Evolutionary conservation across 345 rosid species (phyloP).

Genomic region (Eucalyptus marginata): DNA sequence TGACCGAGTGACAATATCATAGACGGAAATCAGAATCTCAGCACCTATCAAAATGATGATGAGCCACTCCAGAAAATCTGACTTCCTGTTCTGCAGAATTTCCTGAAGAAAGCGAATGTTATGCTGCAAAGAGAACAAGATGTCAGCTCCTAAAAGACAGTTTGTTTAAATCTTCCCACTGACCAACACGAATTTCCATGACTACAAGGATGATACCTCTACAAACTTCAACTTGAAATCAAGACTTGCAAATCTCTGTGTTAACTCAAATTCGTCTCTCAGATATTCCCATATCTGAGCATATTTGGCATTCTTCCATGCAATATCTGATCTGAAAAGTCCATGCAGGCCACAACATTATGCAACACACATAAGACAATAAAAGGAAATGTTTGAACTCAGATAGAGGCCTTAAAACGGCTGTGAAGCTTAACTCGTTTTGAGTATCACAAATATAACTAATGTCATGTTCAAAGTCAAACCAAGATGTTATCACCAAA

Average conservation of each 20-base stretch:
- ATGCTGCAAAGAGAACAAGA: conserved; percentile 44
- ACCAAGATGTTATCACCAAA: neutral
- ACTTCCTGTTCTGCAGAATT: conserved; percentile 90
- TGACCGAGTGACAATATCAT: conserved; percentile 22
- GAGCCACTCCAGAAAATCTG: conserved; percentile 94
- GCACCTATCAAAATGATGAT: conserved; percentile 74
- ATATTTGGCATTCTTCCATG: conserved; percentile 97
- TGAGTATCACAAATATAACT: neutral
- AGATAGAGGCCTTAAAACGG: neutral
- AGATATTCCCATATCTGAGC: conserved; percentile 89
- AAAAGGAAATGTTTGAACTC: neutral
- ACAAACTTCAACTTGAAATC: conserved; percentile 92
- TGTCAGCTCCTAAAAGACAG: neutral
- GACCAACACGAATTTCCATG: neutral
- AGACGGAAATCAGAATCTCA: conserved; percentile 64
- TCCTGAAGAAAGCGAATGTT: conserved; percentile 90
- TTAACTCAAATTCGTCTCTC: conserved; percentile 87
- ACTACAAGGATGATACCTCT: conserved; percentile 33
- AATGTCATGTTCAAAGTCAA: neutral
- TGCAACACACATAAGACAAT: neutral
- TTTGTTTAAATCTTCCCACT: neutral
- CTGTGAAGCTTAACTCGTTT: neutral
- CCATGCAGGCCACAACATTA: neutral
- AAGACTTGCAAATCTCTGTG: conserved; percentile 88
- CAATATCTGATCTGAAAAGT: conserved; percentile 74